phyloP scores from a whole-genome alignment of 2,329 filamentous ascomycete species.

The Trichoderma sp. region DNA sequence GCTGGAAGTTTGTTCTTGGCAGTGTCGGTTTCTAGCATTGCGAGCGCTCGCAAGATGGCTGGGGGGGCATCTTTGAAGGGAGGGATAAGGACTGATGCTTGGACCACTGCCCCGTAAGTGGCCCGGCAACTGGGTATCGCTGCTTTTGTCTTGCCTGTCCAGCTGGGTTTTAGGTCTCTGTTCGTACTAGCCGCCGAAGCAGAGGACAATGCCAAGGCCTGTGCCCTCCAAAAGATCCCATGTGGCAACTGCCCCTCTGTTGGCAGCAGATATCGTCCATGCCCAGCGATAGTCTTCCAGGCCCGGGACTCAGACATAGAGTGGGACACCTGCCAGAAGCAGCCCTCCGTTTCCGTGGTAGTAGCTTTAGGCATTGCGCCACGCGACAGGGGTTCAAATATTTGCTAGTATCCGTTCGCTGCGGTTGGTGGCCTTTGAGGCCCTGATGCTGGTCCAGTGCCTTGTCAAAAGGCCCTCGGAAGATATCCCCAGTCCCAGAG shows the following conservation, averaged over 20 bases:
- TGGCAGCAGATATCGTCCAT: not conserved
- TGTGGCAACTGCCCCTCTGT: conserved; percentile 5
- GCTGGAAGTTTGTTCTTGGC: conserved; percentile 20
- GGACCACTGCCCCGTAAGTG: not conserved
- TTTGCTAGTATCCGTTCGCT: not conserved
- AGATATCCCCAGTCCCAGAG: not conserved
- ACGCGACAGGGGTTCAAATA: conserved; percentile 12
- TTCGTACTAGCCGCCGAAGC: not conserved
- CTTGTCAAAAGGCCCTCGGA: not conserved
- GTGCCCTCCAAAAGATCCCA: conserved; percentile 16
- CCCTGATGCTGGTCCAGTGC: not conserved
- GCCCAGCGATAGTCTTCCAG: not conserved
- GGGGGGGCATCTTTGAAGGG: not conserved
- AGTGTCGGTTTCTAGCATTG: not conserved
- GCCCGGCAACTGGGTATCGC: not conserved
- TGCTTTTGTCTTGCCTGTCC: not conserved
- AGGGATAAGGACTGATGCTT: not conserved
- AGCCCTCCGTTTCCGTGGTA: not conserved
- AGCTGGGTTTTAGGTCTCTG: not conserved
- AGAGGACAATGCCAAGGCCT: conserved; percentile 11
- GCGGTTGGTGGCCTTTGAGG: not conserved
- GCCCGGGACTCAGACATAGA: not conserved
- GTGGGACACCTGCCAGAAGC: conserved; percentile 17
- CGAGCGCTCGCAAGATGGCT: not conserved
- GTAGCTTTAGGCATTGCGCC: not conserved